Base-by-base conservation (phyloP, 805 yeast genomes). In the Teunomyces pallodes region DNA sequence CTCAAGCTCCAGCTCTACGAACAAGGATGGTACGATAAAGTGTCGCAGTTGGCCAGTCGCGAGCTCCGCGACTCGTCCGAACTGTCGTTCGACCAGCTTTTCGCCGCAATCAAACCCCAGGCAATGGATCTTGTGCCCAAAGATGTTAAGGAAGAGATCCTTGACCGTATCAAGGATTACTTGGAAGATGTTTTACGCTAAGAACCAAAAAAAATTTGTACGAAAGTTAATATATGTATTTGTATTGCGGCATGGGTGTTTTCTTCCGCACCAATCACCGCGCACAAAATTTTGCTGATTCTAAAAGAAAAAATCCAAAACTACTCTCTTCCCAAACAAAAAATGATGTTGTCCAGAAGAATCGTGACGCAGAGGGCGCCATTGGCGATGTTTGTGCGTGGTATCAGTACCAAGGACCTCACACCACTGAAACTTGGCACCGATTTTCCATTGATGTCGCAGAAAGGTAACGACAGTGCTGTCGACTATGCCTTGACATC, bases 11-110 rank as follows among this genome's bases (percentile, higher is more conserved):
- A 80, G 58, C 75, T 91, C 9, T 77, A 82, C 45, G 86, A 87
- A 59, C 77, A 85, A 1, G 97, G 97, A 5, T 91, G 97, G 97
- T 82, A 81, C 51, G 96, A 89, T 56, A 76, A 84, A 46, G 83
- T 91, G 26, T 75, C 81, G 41, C 77, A 76, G 35, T 55, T 86
- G 36, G 86, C 95, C 3, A 64, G 65, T 42, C 59, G 52, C 50
- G 78, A 67, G 62, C 77, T 77, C 59, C 69, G 75, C n/a, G 62
- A 69, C 27, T 56, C 63, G n/a, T 70, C 71, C 20, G 57, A 52
- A 16, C 40, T 45, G 26, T 83, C 74, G 53, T 84, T 84, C 52
- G 80, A 78, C 3, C 73, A 73, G 33, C 62, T 88, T 10, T 69
- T 79, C 39, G 58, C 75, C 9, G 67, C 71, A 28, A 62, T 89